A percentile compares a stretch with the other conserved stretches of the same genome.
phyloP scores from a whole-genome alignment of 1,284 basidiomycete genomes.

The Sporisorium graminicola region DNA sequence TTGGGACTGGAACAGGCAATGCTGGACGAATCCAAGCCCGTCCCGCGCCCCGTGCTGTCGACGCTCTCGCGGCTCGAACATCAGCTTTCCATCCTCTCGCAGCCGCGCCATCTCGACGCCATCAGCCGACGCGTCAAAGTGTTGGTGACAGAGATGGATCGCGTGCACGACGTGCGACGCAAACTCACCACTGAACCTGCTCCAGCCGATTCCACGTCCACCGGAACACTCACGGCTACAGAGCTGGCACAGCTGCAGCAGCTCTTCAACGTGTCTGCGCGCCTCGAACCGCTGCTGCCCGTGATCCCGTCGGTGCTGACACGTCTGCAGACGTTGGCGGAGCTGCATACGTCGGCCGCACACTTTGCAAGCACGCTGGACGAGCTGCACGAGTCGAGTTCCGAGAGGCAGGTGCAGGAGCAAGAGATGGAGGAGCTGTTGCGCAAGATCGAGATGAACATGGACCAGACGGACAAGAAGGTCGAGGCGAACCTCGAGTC shows the following conservation, averaged over 20 bases:
- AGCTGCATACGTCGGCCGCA: constrained; percentile 84
- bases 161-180: constrained; percentile 76
- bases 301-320: constrained; percentile 91
- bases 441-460: constrained; percentile 70
- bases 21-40: constrained; percentile 58
- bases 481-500: constrained; percentile 72
- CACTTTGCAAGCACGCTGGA: constrained; percentile 76
- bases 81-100: constrained; percentile 87
- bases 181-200: constrained; percentile 70
- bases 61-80: constrained; percentile 85
- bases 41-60: constrained; percentile 84
- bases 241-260: constrained; percentile 48
- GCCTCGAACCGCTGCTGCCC: constrained; percentile 87
- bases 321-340: constrained; percentile 84
- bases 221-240: constrained; percentile 24
- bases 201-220: constrained; percentile 21
- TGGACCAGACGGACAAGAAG: constrained; percentile 77
- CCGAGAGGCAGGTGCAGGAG: constrained; percentile 76
- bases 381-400: constrained; percentile 80
- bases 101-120: constrained; percentile 96
- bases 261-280: constrained; percentile 80
- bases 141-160: constrained; percentile 90
- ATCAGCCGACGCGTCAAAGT: constrained; percentile 93
- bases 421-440: constrained; percentile 80
- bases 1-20: constrained; percentile 48